These are phyloP conservation scores for Colletotrichum salicis DNA, from an alignment of 2,329 filamentous ascomycete genomes.

Conservation along the genomic window DNA sequence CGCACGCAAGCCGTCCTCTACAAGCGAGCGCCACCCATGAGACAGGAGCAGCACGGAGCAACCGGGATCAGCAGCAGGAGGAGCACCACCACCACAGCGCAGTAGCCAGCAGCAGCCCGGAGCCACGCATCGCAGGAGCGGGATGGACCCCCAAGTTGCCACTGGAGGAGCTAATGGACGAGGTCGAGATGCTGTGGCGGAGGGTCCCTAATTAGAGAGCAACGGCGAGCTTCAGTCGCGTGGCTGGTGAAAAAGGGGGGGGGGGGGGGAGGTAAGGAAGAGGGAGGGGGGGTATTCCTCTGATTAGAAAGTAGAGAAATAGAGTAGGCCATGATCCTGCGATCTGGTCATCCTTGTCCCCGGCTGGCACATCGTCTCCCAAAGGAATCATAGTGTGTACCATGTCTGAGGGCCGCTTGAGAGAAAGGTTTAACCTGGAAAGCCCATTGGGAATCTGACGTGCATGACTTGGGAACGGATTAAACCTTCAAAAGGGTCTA, in stretches of 20 bases:
- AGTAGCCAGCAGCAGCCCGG: not conserved
- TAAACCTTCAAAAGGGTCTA: not conserved
- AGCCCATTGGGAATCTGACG: slow-evolving; percentile 15
- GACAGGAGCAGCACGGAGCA: not conserved
- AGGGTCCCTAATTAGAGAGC: not conserved
- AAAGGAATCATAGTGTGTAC: not conserved
- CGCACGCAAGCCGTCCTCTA: not conserved
- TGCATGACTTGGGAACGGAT: slow-evolving; percentile 1
- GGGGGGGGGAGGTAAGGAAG: too few species aligned
- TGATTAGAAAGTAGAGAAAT: not conserved
- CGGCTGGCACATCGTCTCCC: not conserved
- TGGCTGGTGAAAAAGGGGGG: not conserved
- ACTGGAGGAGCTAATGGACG: slow-evolving; percentile 28
- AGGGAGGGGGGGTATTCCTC: not conserved
- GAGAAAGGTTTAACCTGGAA: not conserved
- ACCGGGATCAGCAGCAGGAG: not conserved
- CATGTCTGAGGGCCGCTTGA: not conserved
- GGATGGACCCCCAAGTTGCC: slow-evolving; percentile 1
- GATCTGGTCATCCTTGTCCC: not conserved
- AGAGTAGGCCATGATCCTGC: not conserved
- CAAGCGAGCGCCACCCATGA: not conserved
- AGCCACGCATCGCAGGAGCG: not conserved
- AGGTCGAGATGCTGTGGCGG: slow-evolving; percentile 34
- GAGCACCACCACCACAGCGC: too few species aligned
- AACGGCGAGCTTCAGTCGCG: not conserved